Evolutionary conservation across 345 rosid species (phyloP).

Genomic region (Corchorus olitorius): DNA sequence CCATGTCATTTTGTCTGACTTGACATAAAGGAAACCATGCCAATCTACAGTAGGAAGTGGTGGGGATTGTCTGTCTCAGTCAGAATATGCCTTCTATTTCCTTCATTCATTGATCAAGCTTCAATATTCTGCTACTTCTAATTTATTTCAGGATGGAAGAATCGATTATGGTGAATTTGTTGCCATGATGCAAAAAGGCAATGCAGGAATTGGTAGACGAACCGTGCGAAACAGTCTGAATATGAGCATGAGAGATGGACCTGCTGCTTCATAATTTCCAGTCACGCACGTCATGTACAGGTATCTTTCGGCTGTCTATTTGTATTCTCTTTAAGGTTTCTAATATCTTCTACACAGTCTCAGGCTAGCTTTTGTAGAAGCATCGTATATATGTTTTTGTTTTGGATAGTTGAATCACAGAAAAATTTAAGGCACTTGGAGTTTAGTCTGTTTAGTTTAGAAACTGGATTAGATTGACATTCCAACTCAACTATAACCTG

Average conservation of each 20-base stretch:
- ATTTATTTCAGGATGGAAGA: slow-evolving; percentile 77
- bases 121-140: background rate
- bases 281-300: slow-evolving; percentile 28
- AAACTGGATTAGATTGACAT: background rate
- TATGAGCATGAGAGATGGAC: slow-evolving; percentile 90
- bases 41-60: background rate
- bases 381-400: background rate
- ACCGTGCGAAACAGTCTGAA: slow-evolving; percentile 94
- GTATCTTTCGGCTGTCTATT: slow-evolving; percentile 24
- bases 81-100: background rate
- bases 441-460: background rate
- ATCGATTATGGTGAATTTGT: slow-evolving; percentile 97
- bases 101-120: background rate
- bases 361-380: slow-evolving; percentile 2
- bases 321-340: background rate
- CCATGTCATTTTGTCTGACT: background rate
- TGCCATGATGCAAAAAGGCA: slow-evolving; percentile 99
- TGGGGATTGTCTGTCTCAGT: background rate
- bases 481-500: background rate
- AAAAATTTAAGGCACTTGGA: background rate
- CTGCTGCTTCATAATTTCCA: slow-evolving; percentile 38
- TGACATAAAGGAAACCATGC: background rate
- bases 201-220: slow-evolving; percentile 93
- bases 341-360: background rate
- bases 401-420: background rate